A percentile compares a stretch with the other conserved stretches of the same genome.
Conservation (phyloP, 2,329 filamentous ascomycete genomes). For the Myrmaecium sp. region DNA sequence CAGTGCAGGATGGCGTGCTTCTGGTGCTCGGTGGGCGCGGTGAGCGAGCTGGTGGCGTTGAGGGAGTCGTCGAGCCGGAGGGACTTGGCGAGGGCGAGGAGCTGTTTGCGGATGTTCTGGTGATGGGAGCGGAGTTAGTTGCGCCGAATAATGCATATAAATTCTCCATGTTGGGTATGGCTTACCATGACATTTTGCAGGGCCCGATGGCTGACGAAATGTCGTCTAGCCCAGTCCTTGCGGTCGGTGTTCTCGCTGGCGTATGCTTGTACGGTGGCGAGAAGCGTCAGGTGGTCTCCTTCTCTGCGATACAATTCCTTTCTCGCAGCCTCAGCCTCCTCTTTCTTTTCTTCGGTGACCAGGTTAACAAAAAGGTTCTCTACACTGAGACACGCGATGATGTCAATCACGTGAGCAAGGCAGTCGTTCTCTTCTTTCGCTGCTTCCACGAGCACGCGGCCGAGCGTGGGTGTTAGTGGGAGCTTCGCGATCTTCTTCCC, state of each 20-base stretch:
- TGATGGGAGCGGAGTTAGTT: constrained; percentile 3
- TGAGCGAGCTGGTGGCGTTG: constrained; percentile 2
- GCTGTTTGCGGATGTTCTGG: constrained; percentile 43
- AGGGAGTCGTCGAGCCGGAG: constrained; percentile 21
- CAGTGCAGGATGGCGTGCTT: constrained; percentile 37
- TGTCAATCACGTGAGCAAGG: constrained; percentile 68
- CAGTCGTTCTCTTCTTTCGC: constrained; percentile 54
- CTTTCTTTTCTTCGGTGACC: constrained; percentile 41
- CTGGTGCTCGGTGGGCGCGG: constrained; percentile 22
- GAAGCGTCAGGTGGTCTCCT: constrained; percentile 46
- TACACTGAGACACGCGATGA: constrained; percentile 50
- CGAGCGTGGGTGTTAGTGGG: constrained; percentile 66
- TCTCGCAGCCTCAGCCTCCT: constrained; percentile 38
- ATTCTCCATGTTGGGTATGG: not conserved
- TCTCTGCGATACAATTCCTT: constrained; percentile 40
- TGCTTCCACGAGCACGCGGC: constrained; percentile 68
- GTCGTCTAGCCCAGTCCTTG: constrained; percentile 41
- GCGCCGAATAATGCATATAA: not conserved
- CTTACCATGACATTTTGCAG: constrained; percentile 46
- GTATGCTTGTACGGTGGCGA: constrained; percentile 43
- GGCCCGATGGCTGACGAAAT: constrained; percentile 43
- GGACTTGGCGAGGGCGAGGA: constrained; percentile 36
- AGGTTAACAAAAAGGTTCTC: constrained; percentile 46
- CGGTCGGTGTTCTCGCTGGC: constrained; percentile 39
- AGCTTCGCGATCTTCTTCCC: constrained; percentile 68